Percentiles rank a stretch among this genome's conserved stretches.
These are phyloP conservation scores for Debaryomycetaceae sp. DNA, from an alignment of 1,139 yeast species.

Conservation along the genomic window DNA sequence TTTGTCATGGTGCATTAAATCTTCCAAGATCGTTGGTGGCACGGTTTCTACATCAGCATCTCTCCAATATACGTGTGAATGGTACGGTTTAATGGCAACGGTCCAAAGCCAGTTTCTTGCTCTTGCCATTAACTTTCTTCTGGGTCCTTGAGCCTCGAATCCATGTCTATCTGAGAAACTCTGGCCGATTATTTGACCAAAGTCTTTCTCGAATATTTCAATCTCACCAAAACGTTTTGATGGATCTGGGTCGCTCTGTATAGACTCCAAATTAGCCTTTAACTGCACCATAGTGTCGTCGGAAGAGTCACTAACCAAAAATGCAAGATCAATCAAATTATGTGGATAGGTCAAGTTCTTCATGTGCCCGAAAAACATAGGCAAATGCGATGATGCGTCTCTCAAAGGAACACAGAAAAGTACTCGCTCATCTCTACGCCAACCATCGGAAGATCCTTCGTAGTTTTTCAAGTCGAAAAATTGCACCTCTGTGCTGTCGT, in stretches of 20 bases:
- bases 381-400: conserved; percentile 61
- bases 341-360: conserved; percentile 57
- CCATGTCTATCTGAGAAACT: conserved; percentile 53
- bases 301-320: conserved; percentile 54
- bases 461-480: conserved; percentile 47
- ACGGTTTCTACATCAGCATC: conserved; percentile 55
- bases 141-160: conserved; percentile 53
- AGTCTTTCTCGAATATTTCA: conserved; percentile 53
- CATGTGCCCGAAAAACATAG: conserved; percentile 61
- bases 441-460: conserved; percentile 46
- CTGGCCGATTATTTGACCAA: conserved; percentile 52
- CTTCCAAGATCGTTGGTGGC: conserved; percentile 50
- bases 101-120: conserved; percentile 56
- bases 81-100: conserved; percentile 51
- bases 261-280: conserved; percentile 35
- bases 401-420: conserved; percentile 57
- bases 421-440: conserved; percentile 54
- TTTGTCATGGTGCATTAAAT: conserved; percentile 52
- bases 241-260: conserved; percentile 43
- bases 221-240: conserved; percentile 51
- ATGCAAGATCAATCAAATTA: conserved; percentile 53
- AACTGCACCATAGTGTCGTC: conserved; percentile 56
- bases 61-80: conserved; percentile 54
- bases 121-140: conserved; percentile 52
- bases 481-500: conserved; percentile 22